Evolutionary conservation across 2,329 filamentous ascomycete species (phyloP).

Genomic region (Aspergillus calidoustus): DNA sequence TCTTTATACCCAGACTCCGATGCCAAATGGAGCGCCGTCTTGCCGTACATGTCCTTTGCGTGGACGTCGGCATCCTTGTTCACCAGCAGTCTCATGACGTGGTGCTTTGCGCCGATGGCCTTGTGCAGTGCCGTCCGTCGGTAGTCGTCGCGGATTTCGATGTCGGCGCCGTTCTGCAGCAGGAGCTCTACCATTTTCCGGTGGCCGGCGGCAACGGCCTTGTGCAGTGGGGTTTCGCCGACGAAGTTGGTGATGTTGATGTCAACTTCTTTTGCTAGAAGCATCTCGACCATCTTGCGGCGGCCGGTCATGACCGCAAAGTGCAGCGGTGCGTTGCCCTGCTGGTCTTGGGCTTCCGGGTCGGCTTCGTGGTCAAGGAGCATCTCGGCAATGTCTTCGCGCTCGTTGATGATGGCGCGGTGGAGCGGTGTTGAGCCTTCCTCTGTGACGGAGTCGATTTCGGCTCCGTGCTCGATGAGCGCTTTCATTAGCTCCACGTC

Average conservation of each 20-base stretch:
- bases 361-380: conserved; percentile 32
- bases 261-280: conserved; percentile 31
- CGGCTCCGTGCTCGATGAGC: conserved; percentile 22
- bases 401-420: conserved; percentile 27
- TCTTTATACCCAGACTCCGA: conserved; percentile 25
- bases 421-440: conserved; percentile 29
- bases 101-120: conserved; percentile 24
- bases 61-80: conserved; percentile 25
- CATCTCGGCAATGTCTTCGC: conserved; percentile 30
- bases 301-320: conserved; percentile 26
- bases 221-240: conserved; percentile 34
- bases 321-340: conserved; percentile 32
- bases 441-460: conserved; percentile 22
- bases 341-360: conserved; percentile 29
- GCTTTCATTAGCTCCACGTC: conserved; percentile 23
- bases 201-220: conserved; percentile 33
- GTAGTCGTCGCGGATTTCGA: conserved; percentile 31
- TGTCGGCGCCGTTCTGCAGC: conserved; percentile 30
- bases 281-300: conserved; percentile 23
- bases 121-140: conserved; percentile 28
- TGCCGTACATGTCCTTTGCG: conserved; percentile 28
- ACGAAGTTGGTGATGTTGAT: conserved; percentile 32
- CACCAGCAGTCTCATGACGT: conserved; percentile 28
- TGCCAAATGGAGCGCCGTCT: conserved; percentile 31
- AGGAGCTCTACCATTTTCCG: conserved; percentile 34